Percentiles rank a stretch among this genome's conserved stretches.
These are phyloP conservation scores for Phytopythium sindhum DNA, from an alignment of 352 stramenopile species.

Conservation along the genomic window DNA sequence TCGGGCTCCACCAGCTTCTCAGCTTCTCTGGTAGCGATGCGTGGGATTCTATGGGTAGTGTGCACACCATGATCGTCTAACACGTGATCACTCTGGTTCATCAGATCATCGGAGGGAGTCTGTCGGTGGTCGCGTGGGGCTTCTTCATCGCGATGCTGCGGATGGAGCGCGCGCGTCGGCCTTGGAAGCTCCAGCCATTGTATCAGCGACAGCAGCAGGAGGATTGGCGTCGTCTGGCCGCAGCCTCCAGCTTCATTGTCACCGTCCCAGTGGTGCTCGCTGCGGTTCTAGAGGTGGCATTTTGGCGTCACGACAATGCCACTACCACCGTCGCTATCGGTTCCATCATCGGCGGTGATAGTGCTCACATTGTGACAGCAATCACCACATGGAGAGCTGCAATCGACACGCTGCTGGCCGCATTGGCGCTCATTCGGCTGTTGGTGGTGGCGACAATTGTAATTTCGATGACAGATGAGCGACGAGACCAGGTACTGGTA, in stretches of 20 bases:
- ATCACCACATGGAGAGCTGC: slow-evolving; percentile 5
- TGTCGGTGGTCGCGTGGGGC: slow-evolving; percentile 4
- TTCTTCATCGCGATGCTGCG: slow-evolving; percentile 7
- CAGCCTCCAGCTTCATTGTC: not conserved
- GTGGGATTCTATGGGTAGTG: too few relatives aligned
- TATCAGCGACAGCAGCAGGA: slow-evolving; percentile 3
- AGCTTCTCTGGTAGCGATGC: not conserved
- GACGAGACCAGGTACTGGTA: not conserved
- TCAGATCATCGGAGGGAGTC: slow-evolving; percentile 2
- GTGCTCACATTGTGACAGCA: not conserved
- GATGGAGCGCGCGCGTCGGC: slow-evolving; percentile 5
- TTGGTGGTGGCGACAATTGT: not conserved
- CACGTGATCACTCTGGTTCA: too few relatives aligned
- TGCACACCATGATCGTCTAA: too few relatives aligned
- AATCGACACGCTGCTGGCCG: not conserved
- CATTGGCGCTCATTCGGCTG: not conserved
- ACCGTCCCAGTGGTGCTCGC: not conserved
- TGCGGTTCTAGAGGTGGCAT: not conserved
- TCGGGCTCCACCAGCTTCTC: slow-evolving; percentile 1
- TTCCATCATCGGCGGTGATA: not conserved
- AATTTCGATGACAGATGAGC: not conserved
- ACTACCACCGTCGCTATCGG: not conserved
- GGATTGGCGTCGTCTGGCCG: not conserved
- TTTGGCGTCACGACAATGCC: slow-evolving; percentile 1
- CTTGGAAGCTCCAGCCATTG: not conserved